Evolutionary conservation across 768 basidiomycete genomes (phyloP), one percentile per base, ranked within the genome.

Genomic region (Hericium erinaceus): DNA sequence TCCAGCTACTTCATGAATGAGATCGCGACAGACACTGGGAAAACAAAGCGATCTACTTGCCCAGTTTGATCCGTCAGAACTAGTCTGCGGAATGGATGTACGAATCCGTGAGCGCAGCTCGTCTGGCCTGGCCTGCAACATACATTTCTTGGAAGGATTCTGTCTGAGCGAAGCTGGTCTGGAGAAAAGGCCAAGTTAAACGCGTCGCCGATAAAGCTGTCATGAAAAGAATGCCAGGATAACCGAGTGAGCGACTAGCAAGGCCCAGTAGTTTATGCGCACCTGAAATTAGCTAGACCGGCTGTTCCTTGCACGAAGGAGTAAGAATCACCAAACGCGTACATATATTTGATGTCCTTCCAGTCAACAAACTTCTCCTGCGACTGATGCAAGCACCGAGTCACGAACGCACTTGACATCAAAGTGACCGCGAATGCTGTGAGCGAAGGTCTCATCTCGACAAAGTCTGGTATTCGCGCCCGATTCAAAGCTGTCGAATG

Each of bases 251-350:
- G 16, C 13, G 13, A 44, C 41, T 44, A 6, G 41, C 18, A 15
- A 44, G 16, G 15, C 2, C 11, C 41, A 15, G 13, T 3, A 51
- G 38, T 48, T 16, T 37, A 2, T 2, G 51, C 64, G 38, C 48
- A 75, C 80, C 80, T 80, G 61, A 76, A 81, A 57, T 80, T 80
- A n/a, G 77, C 72, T 56, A 64, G 64, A 1, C 79, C 80, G 2
- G 63, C 61, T 2, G 75, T 77, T 0, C 80, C 80, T 63, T 78
- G 75, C 0, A 82, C 78, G 58, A 80, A 81, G 0, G 80, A 75
- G 60, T 81, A 82, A 2, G 79, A 80, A 62, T 81, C 80, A 4
- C 80, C 80, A 60, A 82, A 82, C 6, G 77, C 78, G 60, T 80
- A 79, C 33, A 81, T 67, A 53, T 75, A 51, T 37, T 51, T 51